Evolutionary conservation across 768 basidiomycete species (phyloP).

Genomic region (Russula foetens): DNA sequence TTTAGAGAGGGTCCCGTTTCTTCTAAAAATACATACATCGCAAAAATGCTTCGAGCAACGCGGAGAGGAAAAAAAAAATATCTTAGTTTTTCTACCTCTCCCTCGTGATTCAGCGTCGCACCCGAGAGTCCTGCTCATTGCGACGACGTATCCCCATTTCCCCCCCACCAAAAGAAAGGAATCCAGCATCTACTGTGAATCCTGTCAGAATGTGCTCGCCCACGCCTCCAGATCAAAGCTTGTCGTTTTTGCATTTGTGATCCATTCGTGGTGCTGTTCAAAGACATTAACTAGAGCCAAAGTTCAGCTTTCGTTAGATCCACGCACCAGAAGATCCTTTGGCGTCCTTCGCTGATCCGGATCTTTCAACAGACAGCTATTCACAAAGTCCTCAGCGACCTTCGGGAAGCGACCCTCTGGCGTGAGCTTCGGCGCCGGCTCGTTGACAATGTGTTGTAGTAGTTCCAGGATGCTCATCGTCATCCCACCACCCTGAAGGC

Average conservation of each 20-base stretch:
- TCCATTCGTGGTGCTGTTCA: constrained; percentile 64
- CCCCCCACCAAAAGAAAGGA: not conserved
- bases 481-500: constrained; percentile 89
- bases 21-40: constrained; percentile 8
- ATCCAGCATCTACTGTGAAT: not conserved
- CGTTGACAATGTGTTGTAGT: constrained; percentile 96
- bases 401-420: constrained; percentile 64
- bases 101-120: not conserved
- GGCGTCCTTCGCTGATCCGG: constrained; percentile 77
- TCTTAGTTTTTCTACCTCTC: not conserved
- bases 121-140: constrained; percentile 12
- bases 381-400: constrained; percentile 78
- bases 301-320: not conserved
- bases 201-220: constrained; percentile 60
- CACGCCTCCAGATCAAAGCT: constrained; percentile 70
- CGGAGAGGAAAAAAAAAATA: not conserved
- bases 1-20: not conserved
- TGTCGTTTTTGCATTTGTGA: constrained; percentile 51
- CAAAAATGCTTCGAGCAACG: constrained; percentile 3
- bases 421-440: constrained; percentile 85
- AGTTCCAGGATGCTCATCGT: constrained; percentile 98
- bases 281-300: not conserved
- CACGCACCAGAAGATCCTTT: constrained; percentile 73
- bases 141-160: not conserved
- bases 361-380: constrained; percentile 87